Conservation (phyloP, 106 monocot species). For the Dioscorea alata region DNA sequence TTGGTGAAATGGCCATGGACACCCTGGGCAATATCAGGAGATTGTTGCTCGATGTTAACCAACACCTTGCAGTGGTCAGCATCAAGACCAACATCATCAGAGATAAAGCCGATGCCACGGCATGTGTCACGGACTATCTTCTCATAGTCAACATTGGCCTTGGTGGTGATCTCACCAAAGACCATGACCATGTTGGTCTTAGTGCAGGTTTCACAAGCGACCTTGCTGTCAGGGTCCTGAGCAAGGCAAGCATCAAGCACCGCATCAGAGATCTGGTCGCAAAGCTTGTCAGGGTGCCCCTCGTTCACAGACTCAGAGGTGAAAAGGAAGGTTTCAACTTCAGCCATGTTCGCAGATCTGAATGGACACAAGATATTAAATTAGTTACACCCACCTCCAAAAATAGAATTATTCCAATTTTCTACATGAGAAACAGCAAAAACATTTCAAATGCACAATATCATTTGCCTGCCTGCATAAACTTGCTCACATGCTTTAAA, state of each 20-base stretch:
- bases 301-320: conserved; percentile 44
- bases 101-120: conserved; percentile 26
- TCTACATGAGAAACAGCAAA: no score
- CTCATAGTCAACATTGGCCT: conserved; percentile 38
- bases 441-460: no score
- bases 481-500: no score
- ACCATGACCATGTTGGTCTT: conserved; percentile 49
- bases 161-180: conserved; percentile 43
- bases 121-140: conserved; percentile 45
- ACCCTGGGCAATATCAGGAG: conserved; percentile 41
- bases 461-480: no score
- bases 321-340: conserved; percentile 33
- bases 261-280: conserved; percentile 41
- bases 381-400: no score
- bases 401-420: no score
- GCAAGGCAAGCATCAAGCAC: conserved; percentile 41
- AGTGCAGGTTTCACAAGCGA: conserved; percentile 43
- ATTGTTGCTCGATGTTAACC: conserved; percentile 46
- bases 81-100: conserved; percentile 37
- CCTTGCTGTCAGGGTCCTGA: conserved; percentile 45
- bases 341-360: conserved; percentile 12
- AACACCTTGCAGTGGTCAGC: conserved; percentile 36
- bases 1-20: conserved; percentile 27
- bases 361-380: neutral
- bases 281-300: conserved; percentile 47